phyloP scores from a whole-genome alignment of 352 stramenopile species.

The Globisporangium rhizosaccharum region DNA sequence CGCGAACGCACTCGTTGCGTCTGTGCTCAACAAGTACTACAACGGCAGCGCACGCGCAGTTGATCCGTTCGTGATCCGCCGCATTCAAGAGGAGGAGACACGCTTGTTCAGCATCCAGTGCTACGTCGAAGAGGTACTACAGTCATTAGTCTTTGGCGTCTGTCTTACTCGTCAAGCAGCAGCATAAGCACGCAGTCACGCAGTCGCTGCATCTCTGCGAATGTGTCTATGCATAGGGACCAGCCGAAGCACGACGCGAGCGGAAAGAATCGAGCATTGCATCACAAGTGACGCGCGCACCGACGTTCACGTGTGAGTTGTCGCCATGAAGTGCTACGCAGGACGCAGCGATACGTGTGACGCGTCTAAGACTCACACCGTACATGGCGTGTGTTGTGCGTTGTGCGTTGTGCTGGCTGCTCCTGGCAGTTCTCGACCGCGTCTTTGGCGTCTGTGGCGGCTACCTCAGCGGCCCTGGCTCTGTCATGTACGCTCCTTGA shows the following conservation, averaged over 20 bases:
- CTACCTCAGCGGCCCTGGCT: conserved; percentile 33
- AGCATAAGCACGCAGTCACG: neutral
- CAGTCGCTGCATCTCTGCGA: neutral
- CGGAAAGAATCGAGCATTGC: conserved; percentile 33
- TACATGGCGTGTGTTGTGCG: neutral
- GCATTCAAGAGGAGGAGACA: conserved; percentile 46
- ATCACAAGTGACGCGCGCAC: conserved; percentile 9
- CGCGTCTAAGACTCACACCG: neutral
- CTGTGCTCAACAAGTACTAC: conserved; percentile 72
- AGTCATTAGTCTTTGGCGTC: too few species aligned
- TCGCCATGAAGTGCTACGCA: neutral
- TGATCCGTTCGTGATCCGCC: conserved; percentile 57
- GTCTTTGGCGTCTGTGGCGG: conserved; percentile 51
- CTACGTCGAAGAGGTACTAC: conserved; percentile 58
- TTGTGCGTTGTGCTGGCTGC: neutral
- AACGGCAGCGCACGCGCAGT: conserved; percentile 61
- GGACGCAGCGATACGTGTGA: too few species aligned
- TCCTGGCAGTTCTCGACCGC: conserved; percentile 17
- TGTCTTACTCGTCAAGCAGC: neutral
- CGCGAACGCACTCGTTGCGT: conserved; percentile 43
- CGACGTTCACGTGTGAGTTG: conserved; percentile 13
- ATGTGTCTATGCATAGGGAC: conserved; percentile 24
- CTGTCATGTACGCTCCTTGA: conserved; percentile 39
- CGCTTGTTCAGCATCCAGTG: conserved; percentile 64
- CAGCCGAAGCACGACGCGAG: conserved; percentile 40